A percentile compares a stretch with the other conserved stretches of the same genome.
Conservation (phyloP, 2,329 filamentous ascomycete species). For the Neonectria hederae region DNA sequence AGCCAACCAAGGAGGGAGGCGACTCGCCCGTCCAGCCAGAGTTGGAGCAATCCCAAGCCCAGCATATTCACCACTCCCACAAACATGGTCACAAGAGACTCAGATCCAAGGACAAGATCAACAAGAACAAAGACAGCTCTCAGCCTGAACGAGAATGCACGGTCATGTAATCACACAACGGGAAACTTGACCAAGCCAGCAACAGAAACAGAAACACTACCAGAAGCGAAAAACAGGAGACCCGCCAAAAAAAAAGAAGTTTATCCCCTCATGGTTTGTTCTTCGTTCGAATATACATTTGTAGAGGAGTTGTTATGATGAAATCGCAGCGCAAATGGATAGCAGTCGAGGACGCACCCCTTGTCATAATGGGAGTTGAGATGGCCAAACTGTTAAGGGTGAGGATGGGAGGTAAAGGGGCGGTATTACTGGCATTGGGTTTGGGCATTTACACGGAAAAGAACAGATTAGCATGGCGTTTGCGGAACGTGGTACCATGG, state of each 20-base stretch:
- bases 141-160: constrained; percentile 59
- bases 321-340: not conserved
- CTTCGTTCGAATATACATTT: constrained; percentile 27
- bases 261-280: not conserved
- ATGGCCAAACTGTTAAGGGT: not conserved
- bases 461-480: constrained; percentile 23
- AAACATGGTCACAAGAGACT: constrained; percentile 49
- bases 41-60: constrained; percentile 25
- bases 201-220: not conserved
- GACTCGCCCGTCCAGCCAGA: constrained; percentile 40
- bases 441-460: constrained; percentile 21
- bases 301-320: constrained; percentile 25
- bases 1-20: constrained; percentile 33
- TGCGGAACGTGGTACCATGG: not conserved
- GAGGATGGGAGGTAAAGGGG: not conserved
- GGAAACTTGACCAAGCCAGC: not conserved
- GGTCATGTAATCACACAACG: constrained; percentile 53
- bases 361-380: constrained; percentile 1
- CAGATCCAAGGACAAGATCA: constrained; percentile 53
- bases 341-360: not conserved
- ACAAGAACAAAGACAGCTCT: constrained; percentile 48
- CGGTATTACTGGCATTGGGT: constrained; percentile 8
- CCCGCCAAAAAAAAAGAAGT: not conserved
- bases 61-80: constrained; percentile 38
- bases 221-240: not conserved